Evolutionary conservation across 192 early-diverging fungal species (phyloP).

Genomic region (Backusella westeae): DNA sequence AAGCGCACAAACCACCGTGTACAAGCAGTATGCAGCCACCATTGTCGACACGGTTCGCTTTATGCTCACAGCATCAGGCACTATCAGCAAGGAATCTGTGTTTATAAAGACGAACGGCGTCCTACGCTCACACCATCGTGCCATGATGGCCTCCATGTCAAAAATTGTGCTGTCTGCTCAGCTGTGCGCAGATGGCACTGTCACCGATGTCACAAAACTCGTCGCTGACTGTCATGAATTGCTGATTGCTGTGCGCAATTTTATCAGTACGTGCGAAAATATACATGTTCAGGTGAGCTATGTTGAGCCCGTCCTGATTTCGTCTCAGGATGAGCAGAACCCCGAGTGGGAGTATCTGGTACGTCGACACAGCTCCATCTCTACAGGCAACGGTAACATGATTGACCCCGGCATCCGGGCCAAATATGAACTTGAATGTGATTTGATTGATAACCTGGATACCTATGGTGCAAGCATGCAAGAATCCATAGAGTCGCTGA

Average conservation of each 20-base stretch:
- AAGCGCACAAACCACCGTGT: constrained; percentile 51
- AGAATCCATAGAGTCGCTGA: constrained; percentile 16
- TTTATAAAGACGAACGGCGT: constrained; percentile 44
- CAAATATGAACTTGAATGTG: constrained; percentile 23
- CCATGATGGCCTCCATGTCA: constrained; percentile 66
- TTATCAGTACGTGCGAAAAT: constrained; percentile 43
- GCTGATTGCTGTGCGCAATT: constrained; percentile 61
- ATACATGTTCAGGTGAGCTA: constrained; percentile 34
- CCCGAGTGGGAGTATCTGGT: background rate
- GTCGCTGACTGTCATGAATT: constrained; percentile 59
- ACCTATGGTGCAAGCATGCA: constrained; percentile 19
- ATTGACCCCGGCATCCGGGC: background rate
- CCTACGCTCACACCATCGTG: constrained; percentile 28
- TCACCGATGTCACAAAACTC: constrained; percentile 65
- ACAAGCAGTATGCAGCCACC: constrained; percentile 50
- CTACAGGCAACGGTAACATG: background rate
- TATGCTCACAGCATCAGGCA: constrained; percentile 81
- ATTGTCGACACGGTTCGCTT: constrained; percentile 82
- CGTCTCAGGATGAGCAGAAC: background rate
- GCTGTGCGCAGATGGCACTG: constrained; percentile 70
- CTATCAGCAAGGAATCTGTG: constrained; percentile 64
- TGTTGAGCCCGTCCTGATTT: constrained; percentile 17
- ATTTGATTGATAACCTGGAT: constrained; percentile 23
- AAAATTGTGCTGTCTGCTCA: constrained; percentile 75
- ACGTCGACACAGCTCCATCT: background rate